Percentiles rank a stretch among this genome's conserved stretches.
phyloP scores from a whole-genome alignment of 305 asterid species.

The Solanum hybrid region DNA sequence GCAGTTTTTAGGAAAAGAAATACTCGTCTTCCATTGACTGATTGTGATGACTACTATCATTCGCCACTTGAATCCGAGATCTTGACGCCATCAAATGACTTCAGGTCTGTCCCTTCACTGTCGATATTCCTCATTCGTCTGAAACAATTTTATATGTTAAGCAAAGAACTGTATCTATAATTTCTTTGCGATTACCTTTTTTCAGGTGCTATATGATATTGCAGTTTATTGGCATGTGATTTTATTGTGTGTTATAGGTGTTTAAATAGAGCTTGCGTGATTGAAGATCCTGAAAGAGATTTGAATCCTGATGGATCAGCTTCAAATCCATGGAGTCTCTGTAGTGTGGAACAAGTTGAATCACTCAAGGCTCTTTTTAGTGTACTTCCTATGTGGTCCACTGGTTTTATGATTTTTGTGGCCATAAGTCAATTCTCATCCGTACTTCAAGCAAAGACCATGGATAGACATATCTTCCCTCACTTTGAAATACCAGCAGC shows the following conservation, averaged over 20 bases:
- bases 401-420: not conserved
- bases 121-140: not conserved
- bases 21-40: not conserved
- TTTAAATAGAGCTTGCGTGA: not conserved
- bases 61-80: not conserved
- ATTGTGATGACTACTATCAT: not conserved
- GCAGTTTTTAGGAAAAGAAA: not conserved
- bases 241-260: not conserved
- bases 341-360: not conserved
- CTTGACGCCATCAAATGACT: not conserved
- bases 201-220: not conserved
- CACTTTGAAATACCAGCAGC: constrained; percentile 2
- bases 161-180: not conserved
- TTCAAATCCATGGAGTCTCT: not conserved
- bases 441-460: not conserved
- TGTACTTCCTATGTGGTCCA: constrained; percentile 3
- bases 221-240: not conserved
- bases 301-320: constrained; percentile 6
- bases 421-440: not conserved
- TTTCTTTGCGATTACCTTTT: not conserved
- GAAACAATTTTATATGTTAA: not conserved
- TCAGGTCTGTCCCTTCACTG: not conserved
- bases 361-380: constrained; percentile 1
- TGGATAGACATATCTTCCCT: constrained; percentile 2
- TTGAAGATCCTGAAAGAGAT: not conserved